Conservation (phyloP, 352 stramenopile genomes). For the Elongisporangium undulatum region DNA sequence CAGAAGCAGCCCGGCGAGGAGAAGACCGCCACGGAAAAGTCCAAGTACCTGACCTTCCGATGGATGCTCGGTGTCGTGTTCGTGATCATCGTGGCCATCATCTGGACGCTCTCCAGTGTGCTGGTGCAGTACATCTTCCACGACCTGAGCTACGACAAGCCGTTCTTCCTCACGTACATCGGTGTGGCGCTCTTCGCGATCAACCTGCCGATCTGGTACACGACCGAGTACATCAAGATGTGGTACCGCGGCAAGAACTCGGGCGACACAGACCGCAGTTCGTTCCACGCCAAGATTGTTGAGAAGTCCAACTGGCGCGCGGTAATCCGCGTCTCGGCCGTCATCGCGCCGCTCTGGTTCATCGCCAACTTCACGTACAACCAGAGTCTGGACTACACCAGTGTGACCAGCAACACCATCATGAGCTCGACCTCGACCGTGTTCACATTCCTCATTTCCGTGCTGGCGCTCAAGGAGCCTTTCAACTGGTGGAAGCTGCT, state of each 20-base stretch:
- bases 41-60: conserved; percentile 18
- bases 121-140: conserved; percentile 87
- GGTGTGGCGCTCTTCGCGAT: conserved; percentile 72
- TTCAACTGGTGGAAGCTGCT: conserved; percentile 81
- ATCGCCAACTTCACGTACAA: conserved; percentile 95
- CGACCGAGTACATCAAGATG: conserved; percentile 25
- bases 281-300: conserved; percentile 16
- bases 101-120: conserved; percentile 80
- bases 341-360: conserved; percentile 94
- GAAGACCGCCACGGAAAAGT: neutral
- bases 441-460: conserved; percentile 92
- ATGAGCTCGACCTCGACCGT: conserved; percentile 91
- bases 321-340: conserved; percentile 29
- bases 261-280: conserved; percentile 13
- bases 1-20: neutral
- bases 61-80: conserved; percentile 64
- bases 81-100: conserved; percentile 59
- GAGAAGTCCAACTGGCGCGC: conserved; percentile 15
- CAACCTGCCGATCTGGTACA: conserved; percentile 70
- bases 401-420: conserved; percentile 94
- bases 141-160: conserved; percentile 71
- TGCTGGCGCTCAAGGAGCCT: conserved; percentile 77
- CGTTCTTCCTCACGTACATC: conserved; percentile 86
- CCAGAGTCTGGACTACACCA: conserved; percentile 88
- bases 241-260: conserved; percentile 14